Percentiles rank a stretch among this genome's conserved stretches.
Evolutionary conservation across 345 rosid genomes (phyloP).

Genomic region (Syzygium aromaticum): DNA sequence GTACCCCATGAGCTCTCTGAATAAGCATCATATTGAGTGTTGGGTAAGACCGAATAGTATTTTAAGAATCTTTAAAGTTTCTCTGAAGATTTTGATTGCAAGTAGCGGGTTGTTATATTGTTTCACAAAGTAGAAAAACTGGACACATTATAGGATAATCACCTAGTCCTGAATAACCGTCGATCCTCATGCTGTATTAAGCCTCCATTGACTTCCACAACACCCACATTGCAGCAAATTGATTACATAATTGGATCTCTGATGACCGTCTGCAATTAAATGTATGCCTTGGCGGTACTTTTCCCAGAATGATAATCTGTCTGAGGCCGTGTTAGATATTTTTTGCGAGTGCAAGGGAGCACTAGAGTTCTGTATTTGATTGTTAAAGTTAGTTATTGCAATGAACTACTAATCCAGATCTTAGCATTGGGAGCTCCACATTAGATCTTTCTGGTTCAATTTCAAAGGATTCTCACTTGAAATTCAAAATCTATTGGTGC

Average conservation of each 20-base stretch:
- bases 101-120: neutral
- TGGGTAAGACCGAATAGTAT: neutral
- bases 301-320: neutral
- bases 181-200: neutral
- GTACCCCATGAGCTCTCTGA: neutral
- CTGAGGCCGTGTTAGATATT: neutral
- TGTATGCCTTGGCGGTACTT: neutral
- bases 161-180: neutral
- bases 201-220: neutral
- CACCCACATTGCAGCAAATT: neutral
- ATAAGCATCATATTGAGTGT: neutral
- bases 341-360: neutral
- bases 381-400: neutral
- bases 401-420: neutral
- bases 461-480: neutral
- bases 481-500: neutral
- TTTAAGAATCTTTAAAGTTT: neutral
- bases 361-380: neutral
- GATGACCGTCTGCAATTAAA: neutral
- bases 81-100: neutral
- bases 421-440: neutral
- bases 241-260: neutral
- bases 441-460: neutral
- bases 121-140: neutral
- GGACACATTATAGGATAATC: neutral